Evolutionary conservation across 805 yeast species (phyloP).

Genomic region (Grigorovia yakushimaensis): DNA sequence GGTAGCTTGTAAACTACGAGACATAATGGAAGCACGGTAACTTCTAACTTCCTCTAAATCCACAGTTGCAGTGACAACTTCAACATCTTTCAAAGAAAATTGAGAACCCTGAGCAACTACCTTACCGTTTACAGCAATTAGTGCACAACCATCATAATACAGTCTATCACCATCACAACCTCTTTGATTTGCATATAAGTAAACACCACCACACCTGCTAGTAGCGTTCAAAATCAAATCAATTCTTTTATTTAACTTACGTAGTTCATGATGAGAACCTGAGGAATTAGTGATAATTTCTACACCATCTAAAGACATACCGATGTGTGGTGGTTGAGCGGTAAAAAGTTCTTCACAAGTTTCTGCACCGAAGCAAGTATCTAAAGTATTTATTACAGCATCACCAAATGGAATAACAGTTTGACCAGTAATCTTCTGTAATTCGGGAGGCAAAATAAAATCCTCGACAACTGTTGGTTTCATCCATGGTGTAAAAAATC

Average conservation of each 20-base stretch:
- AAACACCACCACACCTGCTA: constrained; percentile 92
- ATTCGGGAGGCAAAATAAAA: constrained; percentile 58
- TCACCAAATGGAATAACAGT: constrained; percentile 74
- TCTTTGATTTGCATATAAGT: constrained; percentile 85
- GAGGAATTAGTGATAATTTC: constrained; percentile 92
- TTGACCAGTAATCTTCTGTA: constrained; percentile 61
- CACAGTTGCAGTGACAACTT: constrained; percentile 90
- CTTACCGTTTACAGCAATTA: constrained; percentile 84
- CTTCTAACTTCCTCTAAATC: constrained; percentile 86
- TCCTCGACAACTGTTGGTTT: constrained; percentile 67
- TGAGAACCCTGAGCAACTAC: constrained; percentile 91
- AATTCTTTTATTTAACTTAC: constrained; percentile 80
- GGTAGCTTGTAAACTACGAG: constrained; percentile 64
- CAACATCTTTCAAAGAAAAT: constrained; percentile 83
- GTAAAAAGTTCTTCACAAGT: constrained; percentile 98
- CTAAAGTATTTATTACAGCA: constrained; percentile 73
- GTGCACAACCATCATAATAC: constrained; percentile 95
- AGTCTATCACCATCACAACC: constrained; percentile 98
- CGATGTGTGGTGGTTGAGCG: constrained; percentile 90
- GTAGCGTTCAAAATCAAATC: constrained; percentile 86
- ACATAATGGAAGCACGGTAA: constrained; percentile 59
- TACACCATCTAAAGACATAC: constrained; percentile 91
- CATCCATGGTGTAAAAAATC: constrained; percentile 93
- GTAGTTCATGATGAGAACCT: constrained; percentile 94
- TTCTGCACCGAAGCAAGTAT: constrained; percentile 91